These are phyloP conservation scores for Starmerella asiatica DNA, from an alignment of 805 yeast species.

Conservation along the genomic window DNA sequence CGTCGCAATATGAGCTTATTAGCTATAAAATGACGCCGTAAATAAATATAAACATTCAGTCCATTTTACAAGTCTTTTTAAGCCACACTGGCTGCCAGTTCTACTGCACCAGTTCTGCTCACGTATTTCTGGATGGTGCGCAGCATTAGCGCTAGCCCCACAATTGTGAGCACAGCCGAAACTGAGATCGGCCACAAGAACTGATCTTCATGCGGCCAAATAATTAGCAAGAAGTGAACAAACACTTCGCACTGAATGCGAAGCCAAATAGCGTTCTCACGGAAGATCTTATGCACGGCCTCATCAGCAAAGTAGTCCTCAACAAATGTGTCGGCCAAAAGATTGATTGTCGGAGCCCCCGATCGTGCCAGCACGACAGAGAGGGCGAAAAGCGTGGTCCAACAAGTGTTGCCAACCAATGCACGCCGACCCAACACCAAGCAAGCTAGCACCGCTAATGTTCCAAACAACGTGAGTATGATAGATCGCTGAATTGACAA, in stretches of 20 bases:
- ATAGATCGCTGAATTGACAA: slow-evolving; percentile 5
- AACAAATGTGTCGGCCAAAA: slow-evolving; percentile 11
- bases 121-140: neutral
- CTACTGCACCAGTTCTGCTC: neutral
- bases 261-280: slow-evolving; percentile 12
- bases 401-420: neutral
- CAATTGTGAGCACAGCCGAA: slow-evolving; percentile 9
- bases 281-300: slow-evolving; percentile 14
- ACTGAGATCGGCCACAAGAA: slow-evolving; percentile 13
- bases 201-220: slow-evolving; percentile 10
- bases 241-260: slow-evolving; percentile 10
- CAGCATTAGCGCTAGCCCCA: slow-evolving; percentile 10
- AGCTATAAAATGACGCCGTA: neutral
- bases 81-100: neutral
- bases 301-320: slow-evolving; percentile 15
- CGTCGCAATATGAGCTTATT: slow-evolving; percentile 1
- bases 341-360: slow-evolving; percentile 15
- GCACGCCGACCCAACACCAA: neutral
- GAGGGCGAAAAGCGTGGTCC: slow-evolving; percentile 7
- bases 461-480: slow-evolving; percentile 3
- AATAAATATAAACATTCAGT: neutral
- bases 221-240: slow-evolving; percentile 10
- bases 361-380: slow-evolving; percentile 14
- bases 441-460: neutral
- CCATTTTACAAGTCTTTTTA: too few relatives aligned